Evolutionary conservation across 2,329 filamentous ascomycete species (phyloP).

Genomic region (Phaeophleospora eucalypticola): DNA sequence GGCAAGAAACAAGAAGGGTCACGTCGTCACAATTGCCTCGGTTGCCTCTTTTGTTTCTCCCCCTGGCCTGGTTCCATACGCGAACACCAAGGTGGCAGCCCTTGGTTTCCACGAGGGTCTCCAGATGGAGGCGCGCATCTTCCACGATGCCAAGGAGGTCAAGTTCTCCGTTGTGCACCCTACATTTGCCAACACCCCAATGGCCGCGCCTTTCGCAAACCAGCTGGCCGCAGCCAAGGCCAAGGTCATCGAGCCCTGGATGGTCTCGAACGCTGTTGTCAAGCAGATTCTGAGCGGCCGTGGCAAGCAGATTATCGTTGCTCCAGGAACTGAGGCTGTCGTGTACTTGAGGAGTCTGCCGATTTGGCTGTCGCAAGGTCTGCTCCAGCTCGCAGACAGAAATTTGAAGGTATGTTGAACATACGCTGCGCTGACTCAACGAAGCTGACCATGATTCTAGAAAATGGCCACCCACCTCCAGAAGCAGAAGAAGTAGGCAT

Average conservation of each 20-base stretch:
- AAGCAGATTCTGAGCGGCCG: conserved; percentile 40
- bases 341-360: conserved; percentile 7
- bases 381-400: conserved; percentile 1
- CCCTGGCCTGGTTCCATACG: conserved; percentile 49
- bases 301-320: conserved; percentile 41
- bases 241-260: conserved; percentile 36
- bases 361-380: conserved; percentile 4
- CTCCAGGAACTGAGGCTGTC: conserved; percentile 12
- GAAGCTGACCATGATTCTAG: background rate
- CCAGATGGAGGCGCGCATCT: conserved; percentile 39
- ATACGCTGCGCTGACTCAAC: background rate
- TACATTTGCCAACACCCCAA: conserved; percentile 39
- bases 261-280: conserved; percentile 42
- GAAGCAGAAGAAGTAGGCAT: background rate
- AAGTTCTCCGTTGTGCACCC: conserved; percentile 43
- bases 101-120: conserved; percentile 52
- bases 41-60: conserved; percentile 46
- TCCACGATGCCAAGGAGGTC: conserved; percentile 41
- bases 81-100: conserved; percentile 49
- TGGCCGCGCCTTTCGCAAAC: conserved; percentile 33
- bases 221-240: conserved; percentile 32
- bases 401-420: conserved; percentile 3
- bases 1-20: conserved; percentile 50
- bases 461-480: background rate
- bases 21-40: conserved; percentile 55